Percentiles rank a stretch among this genome's conserved stretches.
phyloP scores from a whole-genome alignment of 371 early-diverging fungal species.

The Basidiobolus meristosporus region DNA sequence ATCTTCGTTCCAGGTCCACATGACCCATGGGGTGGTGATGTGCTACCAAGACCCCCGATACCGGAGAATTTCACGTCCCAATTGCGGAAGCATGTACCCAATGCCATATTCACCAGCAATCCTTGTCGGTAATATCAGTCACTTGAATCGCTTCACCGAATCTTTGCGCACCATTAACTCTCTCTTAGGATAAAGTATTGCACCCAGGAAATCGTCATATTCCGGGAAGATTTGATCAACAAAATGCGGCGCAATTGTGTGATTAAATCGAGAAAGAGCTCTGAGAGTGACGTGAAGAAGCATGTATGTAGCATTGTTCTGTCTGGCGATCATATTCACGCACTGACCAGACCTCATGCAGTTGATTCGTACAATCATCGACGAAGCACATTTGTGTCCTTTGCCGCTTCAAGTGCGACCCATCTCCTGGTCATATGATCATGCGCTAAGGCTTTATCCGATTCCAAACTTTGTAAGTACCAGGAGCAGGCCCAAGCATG shows the following conservation, averaged over 20 bases:
- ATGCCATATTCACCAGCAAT: constrained; percentile 49
- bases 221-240: constrained; percentile 61
- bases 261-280: constrained; percentile 19
- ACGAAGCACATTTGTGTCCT: constrained; percentile 70
- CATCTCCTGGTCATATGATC: constrained; percentile 58
- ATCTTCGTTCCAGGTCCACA: constrained; percentile 80
- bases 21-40: constrained; percentile 62
- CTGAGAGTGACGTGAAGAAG: not conserved
- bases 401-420: constrained; percentile 57
- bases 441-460: constrained; percentile 67
- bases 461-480: constrained; percentile 56
- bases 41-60: constrained; percentile 55
- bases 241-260: constrained; percentile 58
- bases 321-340: not conserved
- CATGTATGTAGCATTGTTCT: not conserved
- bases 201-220: constrained; percentile 74
- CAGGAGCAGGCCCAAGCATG: not conserved
- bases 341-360: constrained; percentile 9
- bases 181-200: constrained; percentile 48
- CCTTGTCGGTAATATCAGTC: constrained; percentile 42
- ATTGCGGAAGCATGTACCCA: constrained; percentile 26
- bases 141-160: not conserved
- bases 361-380: constrained; percentile 66
- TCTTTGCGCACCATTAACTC: not conserved
- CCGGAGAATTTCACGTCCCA: constrained; percentile 42